phyloP scores from a whole-genome alignment of 2,329 filamentous ascomycete species.

The Arthrobotrys entomopaga region DNA sequence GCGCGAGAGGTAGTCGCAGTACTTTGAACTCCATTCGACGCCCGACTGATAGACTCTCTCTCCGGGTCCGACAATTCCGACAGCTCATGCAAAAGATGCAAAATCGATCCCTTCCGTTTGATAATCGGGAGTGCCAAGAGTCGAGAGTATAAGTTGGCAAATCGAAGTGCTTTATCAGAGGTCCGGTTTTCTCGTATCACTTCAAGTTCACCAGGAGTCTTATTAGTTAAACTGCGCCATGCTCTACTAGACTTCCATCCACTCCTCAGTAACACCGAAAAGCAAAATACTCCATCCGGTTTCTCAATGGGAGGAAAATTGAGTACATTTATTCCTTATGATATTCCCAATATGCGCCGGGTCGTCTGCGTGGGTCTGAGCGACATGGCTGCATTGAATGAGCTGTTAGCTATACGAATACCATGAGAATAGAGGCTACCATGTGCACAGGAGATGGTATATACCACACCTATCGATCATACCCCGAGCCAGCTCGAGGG shows the following conservation, averaged over 20 bases:
- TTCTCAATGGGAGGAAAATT: slow-evolving; percentile 22
- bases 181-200: slow-evolving; percentile 80
- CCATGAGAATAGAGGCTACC: slow-evolving; percentile 58
- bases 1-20: slow-evolving; percentile 26
- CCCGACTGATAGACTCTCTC: slow-evolving; percentile 22
- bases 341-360: slow-evolving; percentile 92
- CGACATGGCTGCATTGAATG: slow-evolving; percentile 59
- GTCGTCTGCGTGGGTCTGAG: slow-evolving; percentile 72
- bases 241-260: slow-evolving; percentile 7
- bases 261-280: background rate
- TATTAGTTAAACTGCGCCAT: slow-evolving; percentile 32
- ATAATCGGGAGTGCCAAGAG: slow-evolving; percentile 90
- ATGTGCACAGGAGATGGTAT: background rate
- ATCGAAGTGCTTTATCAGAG: slow-evolving; percentile 79
- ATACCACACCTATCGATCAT: slow-evolving; percentile 67
- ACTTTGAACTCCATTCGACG: slow-evolving; percentile 55
- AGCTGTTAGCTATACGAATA: slow-evolving; percentile 56
- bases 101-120: slow-evolving; percentile 94
- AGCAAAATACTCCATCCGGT: slow-evolving; percentile 15
- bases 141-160: slow-evolving; percentile 89
- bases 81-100: slow-evolving; percentile 88
- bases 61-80: slow-evolving; percentile 69
- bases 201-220: slow-evolving; percentile 56
- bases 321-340: slow-evolving; percentile 79
- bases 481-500: slow-evolving; percentile 59